Conservation (phyloP, 2,329 filamentous ascomycete genomes). For the Drechslerella coelobrocha region DNA sequence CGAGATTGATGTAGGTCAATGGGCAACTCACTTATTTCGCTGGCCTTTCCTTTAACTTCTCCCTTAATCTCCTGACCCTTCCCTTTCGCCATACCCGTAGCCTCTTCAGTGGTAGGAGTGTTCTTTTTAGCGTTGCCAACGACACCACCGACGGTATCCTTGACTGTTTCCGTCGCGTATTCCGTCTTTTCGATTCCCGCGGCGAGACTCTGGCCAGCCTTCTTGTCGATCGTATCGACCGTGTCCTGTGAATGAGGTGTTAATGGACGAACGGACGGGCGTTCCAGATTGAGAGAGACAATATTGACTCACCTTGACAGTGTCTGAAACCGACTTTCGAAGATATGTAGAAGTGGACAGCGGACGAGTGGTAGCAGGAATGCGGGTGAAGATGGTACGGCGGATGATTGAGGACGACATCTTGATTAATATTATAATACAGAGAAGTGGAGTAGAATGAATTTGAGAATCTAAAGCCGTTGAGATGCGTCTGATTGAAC, state of each 20-base stretch:
- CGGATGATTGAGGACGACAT: conserved; percentile 48
- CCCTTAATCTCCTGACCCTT: conserved; percentile 21
- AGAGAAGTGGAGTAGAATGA: not conserved
- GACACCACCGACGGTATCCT: conserved; percentile 19
- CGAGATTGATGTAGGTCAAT: not conserved
- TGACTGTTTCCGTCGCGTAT: conserved; percentile 28
- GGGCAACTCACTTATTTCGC: conserved; percentile 32
- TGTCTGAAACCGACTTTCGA: conserved; percentile 29
- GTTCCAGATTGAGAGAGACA: too few species aligned
- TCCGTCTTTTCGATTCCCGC: conserved; percentile 37
- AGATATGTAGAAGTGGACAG: conserved; percentile 31
- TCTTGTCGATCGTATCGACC: conserved; percentile 29
- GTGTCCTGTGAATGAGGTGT: conserved; percentile 24
- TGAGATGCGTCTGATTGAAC: too few species aligned
- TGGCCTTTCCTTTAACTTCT: conserved; percentile 28
- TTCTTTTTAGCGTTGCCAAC: conserved; percentile 15
- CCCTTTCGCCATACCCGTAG: conserved; percentile 32
- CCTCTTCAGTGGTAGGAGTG: conserved; percentile 33
- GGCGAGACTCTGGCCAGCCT: conserved; percentile 31
- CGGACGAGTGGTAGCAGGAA: conserved; percentile 29
- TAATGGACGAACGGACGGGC: not conserved
- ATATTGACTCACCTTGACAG: conserved; percentile 24
- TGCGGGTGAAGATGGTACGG: conserved; percentile 27
- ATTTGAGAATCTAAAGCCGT: too few species aligned
- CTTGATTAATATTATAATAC: not conserved